A percentile compares a stretch with the other conserved stretches of the same genome.
phyloP scores from a whole-genome alignment of 2,329 filamentous ascomycete species.

The Xylariaceae sp. region DNA sequence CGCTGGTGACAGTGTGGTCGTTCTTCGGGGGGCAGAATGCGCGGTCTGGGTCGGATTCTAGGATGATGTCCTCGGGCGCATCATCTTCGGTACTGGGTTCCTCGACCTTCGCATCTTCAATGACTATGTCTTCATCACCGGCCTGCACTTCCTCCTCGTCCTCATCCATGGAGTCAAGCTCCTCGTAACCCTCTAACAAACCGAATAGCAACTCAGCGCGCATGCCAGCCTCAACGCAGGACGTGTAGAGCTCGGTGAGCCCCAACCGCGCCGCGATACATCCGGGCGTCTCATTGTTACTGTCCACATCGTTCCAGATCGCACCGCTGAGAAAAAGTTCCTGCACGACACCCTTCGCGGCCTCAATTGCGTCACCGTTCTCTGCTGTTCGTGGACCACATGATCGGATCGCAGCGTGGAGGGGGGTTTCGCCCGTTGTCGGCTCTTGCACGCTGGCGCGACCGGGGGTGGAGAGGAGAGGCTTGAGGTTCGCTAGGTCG shows the following conservation, averaged over 20 bases:
- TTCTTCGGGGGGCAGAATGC: constrained; percentile 29
- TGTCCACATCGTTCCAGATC: constrained; percentile 95
- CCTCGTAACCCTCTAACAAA: constrained; percentile 75
- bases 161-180: constrained; percentile 49
- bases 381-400: constrained; percentile 43
- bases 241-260: constrained; percentile 64
- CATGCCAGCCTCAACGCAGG: constrained; percentile 85
- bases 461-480: constrained; percentile 59
- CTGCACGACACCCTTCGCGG: constrained; percentile 62
- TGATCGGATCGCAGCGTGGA: constrained; percentile 85
- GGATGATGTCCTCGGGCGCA: constrained; percentile 22
- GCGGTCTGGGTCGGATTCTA: constrained; percentile 26
- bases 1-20: constrained; percentile 50
- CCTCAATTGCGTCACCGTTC: constrained; percentile 42
- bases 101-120: constrained; percentile 10
- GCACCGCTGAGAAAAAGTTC: constrained; percentile 81
- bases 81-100: constrained; percentile 15
- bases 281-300: constrained; percentile 81
- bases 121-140: constrained; percentile 29
- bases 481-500: constrained; percentile 61
- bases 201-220: constrained; percentile 83
- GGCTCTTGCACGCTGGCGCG: constrained; percentile 74
- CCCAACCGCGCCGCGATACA: constrained; percentile 73
- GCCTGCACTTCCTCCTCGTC: constrained; percentile 45
- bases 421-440: constrained; percentile 76